These are phyloP conservation scores for Termitomyces sp. DNA, from an alignment of 768 basidiomycete species.

Conservation along the genomic window DNA sequence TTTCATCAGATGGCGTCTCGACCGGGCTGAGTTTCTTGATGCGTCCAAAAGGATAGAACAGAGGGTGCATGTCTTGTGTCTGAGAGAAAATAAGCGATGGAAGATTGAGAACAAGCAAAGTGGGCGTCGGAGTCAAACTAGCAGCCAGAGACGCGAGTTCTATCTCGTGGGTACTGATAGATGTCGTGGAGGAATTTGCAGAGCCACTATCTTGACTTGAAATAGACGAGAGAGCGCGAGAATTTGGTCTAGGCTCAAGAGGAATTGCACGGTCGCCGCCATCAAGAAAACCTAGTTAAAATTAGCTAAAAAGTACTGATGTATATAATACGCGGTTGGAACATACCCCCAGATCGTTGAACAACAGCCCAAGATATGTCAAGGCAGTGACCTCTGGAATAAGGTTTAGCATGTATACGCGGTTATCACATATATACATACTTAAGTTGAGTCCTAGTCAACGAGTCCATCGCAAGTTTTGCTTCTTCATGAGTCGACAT, in stretches of 20 bases:
- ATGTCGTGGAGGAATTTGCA: slow-evolving; percentile 27
- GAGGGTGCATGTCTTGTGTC: slow-evolving; percentile 60
- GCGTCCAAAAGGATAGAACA: slow-evolving; percentile 66
- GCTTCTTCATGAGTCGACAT: slow-evolving; percentile 75
- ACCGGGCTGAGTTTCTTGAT: slow-evolving; percentile 58
- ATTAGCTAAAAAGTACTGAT: not conserved
- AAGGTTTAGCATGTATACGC: not conserved
- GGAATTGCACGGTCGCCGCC: slow-evolving; percentile 72
- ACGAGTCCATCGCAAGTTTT: slow-evolving; percentile 53
- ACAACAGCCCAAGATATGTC: slow-evolving; percentile 88
- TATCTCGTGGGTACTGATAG: slow-evolving; percentile 24
- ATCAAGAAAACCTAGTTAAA: slow-evolving; percentile 61
- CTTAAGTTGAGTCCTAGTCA: slow-evolving; percentile 71
- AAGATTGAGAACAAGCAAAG: slow-evolving; percentile 59
- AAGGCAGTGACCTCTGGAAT: slow-evolving; percentile 59
- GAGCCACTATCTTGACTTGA: slow-evolving; percentile 16
- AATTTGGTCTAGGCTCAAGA: slow-evolving; percentile 39
- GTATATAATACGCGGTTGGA: not conserved
- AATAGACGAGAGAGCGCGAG: slow-evolving; percentile 15
- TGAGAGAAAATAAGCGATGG: slow-evolving; percentile 64
- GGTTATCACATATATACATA: slow-evolving; percentile 20
- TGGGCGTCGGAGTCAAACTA: slow-evolving; percentile 37
- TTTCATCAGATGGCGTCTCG: slow-evolving; percentile 30
- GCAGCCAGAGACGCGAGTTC: slow-evolving; percentile 25
- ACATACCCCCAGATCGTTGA: slow-evolving; percentile 72